Evolutionary conservation across 352 stramenopile genomes (phyloP), one percentile per base, ranked within the genome.

Genomic region (Phytophthora aleatoria): DNA sequence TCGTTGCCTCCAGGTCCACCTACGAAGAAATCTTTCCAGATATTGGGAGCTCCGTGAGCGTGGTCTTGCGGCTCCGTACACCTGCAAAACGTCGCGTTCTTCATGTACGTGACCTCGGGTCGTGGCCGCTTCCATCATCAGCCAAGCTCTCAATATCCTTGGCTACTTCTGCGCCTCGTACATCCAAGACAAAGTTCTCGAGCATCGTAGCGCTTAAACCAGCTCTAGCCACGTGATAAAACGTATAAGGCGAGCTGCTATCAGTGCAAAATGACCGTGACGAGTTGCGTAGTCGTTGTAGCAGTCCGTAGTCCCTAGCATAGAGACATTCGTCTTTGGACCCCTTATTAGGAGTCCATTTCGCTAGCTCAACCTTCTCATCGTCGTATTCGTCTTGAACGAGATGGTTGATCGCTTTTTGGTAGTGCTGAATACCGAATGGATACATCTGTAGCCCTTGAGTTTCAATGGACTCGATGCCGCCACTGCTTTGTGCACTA

Each of bases 1-100:
- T 59, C 50, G 11, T 59, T 39, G 11, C 12, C 36, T 20, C 50
- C 50, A 16, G 64, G 52, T 42, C 50, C 64, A 20, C 58, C 57
- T 3, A 58, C 64, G 28, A 72, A 72, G 7, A 64, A 59, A 30
- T 68, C 64, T 12, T 63, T 52, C 68, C 68, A 76, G 45, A 76
- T 67, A n/a, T 54, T 57, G 3, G 68, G 54, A 41, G 30, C 31
- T 20, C 47, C 47, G 38, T 70, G 44, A 5, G 11, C 38, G 12
- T 16, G n/a, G 42, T 76, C 58, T 28, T 76, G 68, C 8, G 35
- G 50, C 24, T 57, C n/a, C 1, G 5, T 15, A 51, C 69, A 77
- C 28, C 7, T 56, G n/a, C 69, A 77, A 26, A 66, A 58, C 11
- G 57, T 33, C n/a, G 61, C 41, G 50, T 66, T 61, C 43, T 61